Base-by-base conservation (phyloP, 1,284 basidiomycete species). In the Gymnopus androsaceus region DNA sequence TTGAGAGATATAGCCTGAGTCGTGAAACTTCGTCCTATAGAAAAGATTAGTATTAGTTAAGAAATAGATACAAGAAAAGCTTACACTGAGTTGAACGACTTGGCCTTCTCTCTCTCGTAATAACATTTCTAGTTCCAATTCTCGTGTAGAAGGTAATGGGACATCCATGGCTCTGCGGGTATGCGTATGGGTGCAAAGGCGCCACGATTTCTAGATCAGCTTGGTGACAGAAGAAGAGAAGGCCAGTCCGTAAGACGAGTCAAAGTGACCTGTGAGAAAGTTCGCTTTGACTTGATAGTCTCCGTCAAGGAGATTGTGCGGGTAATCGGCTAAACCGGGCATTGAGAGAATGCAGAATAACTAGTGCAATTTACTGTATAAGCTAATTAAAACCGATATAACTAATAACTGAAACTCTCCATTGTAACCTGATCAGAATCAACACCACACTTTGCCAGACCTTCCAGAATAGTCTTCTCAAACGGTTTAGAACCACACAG, bases 61-160 rank as follows among this genome's bases (percentile, higher is more conserved):
- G 41, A n/a, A 3, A 34, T 31, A 11, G 23, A 54, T 40, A 40
- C 28, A 40, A 38, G 33, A 19, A 51, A 15, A 34, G 74, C 85
- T 70, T 71, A 90, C 90, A 59, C 78, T 85, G 58, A 92, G 79
- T 64, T 86, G 80, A 50, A 79, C 74, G 55, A 91, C 72, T 66
- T 90, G 87, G 54, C 75, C 75, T 70, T 92, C 88, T 63, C 87
- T 80, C 67, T 85, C 78, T 62, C 88, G 78, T 17, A 92, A 73
- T 9, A 88, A 75, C 41, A 81, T 80, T 71, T 92, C 90, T 40
- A 92, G 82, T 67, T 92, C 88, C 59, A 90, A 75, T 71, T 91
- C 88, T 68, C 90, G 78, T 56, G 82, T 72, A 34, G 85, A 80
- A 21, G 90, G 90, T 28, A 50, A 19, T 28, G 48, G 23, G 45